Percentiles rank a stretch among this genome's conserved stretches.
phyloP scores from a whole-genome alignment of 345 rosid species.

The Eucalyptus marginata region DNA sequence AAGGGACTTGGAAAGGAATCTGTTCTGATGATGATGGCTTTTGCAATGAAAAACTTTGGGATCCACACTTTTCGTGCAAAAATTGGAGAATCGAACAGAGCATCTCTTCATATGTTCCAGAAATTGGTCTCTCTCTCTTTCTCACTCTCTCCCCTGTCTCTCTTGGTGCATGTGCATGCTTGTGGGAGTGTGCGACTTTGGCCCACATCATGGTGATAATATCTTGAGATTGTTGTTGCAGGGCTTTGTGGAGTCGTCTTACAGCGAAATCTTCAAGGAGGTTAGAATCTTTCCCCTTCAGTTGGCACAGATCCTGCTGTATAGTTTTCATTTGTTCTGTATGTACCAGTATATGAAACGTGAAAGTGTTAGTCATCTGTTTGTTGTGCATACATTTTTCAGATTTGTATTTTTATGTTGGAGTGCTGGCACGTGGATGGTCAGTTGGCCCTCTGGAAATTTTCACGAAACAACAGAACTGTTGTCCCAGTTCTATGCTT shows the following conservation, averaged over 20 bases:
- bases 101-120: slow-evolving; percentile 59
- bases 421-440: background rate
- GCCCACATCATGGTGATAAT: background rate
- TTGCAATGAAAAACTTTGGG: slow-evolving; percentile 50
- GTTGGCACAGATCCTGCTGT: background rate
- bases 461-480: background rate
- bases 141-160: background rate
- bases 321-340: background rate
- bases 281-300: slow-evolving; percentile 17
- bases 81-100: slow-evolving; percentile 72
- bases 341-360: background rate
- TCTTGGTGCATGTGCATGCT: background rate
- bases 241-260: slow-evolving; percentile 66
- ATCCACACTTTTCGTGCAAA: slow-evolving; percentile 57
- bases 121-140: slow-evolving; percentile 50
- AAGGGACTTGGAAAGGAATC: slow-evolving; percentile 92
- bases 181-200: background rate
- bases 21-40: slow-evolving; percentile 82
- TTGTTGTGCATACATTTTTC: background rate
- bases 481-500: background rate
- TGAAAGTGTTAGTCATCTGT: background rate
- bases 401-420: background rate
- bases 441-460: background rate
- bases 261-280: slow-evolving; percentile 72
- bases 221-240: slow-evolving; percentile 1